Percentiles rank a stretch among this genome's conserved stretches.
Conservation (phyloP, 2,329 filamentous ascomycete genomes). For the Paecilomyces fulvus region DNA sequence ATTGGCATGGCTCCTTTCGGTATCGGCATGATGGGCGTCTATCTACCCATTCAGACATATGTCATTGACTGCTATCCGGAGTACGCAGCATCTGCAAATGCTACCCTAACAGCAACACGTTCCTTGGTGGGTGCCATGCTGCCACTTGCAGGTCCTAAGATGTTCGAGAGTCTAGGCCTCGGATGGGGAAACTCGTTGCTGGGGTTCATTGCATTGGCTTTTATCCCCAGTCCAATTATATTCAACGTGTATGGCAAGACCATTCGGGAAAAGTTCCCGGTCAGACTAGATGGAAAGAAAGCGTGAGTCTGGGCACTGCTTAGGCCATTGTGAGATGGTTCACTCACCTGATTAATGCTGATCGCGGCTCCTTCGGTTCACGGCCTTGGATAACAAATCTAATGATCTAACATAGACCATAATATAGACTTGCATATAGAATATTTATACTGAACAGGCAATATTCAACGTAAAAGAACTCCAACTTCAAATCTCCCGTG, state of each 20-base stretch:
- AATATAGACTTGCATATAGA: neutral
- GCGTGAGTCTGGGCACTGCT: neutral
- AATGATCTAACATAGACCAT: neutral
- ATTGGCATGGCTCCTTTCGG: slow-evolving; percentile 49
- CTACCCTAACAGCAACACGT: slow-evolving; percentile 39
- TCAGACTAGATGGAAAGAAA: neutral
- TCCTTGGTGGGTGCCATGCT: slow-evolving; percentile 50
- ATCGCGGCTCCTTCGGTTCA: neutral
- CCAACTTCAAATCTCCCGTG: neutral
- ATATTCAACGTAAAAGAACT: neutral
- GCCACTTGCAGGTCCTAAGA: slow-evolving; percentile 47
- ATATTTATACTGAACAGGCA: neutral
- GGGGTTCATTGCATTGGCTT: slow-evolving; percentile 35
- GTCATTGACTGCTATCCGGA: slow-evolving; percentile 48
- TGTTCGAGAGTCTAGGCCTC: slow-evolving; percentile 35
- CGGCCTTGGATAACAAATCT: neutral
- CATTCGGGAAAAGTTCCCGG: neutral
- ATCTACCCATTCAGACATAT: slow-evolving; percentile 51
- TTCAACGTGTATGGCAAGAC: neutral
- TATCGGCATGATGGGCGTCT: slow-evolving; percentile 43
- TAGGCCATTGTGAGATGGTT: neutral
- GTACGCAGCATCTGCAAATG: slow-evolving; percentile 39
- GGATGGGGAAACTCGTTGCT: slow-evolving; percentile 44
- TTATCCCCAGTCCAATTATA: neutral
- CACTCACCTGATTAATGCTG: neutral